Conservation (phyloP, 2,329 filamentous ascomycete genomes). For the Myriosclerotinia duriaeana region DNA sequence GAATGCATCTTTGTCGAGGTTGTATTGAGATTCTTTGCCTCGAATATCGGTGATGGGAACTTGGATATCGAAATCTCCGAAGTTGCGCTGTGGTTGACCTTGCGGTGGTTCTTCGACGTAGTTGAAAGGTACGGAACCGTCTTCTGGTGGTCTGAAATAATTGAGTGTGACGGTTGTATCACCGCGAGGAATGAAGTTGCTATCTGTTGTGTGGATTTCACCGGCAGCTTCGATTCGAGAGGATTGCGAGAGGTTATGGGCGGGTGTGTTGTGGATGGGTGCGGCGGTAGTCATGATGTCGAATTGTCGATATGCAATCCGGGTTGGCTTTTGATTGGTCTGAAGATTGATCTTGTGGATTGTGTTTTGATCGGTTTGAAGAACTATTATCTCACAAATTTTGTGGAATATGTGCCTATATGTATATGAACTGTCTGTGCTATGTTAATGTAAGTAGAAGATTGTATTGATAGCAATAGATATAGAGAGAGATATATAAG, state of each 20-base stretch:
- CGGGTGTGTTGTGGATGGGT: slow-evolving; percentile 43
- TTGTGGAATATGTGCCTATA: background rate
- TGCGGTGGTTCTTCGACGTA: slow-evolving; percentile 49
- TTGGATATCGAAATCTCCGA: slow-evolving; percentile 35
- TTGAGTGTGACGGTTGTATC: slow-evolving; percentile 50
- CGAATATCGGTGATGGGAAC: slow-evolving; percentile 68
- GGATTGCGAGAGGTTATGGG: slow-evolving; percentile 43
- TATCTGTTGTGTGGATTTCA: slow-evolving; percentile 24
- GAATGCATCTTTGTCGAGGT: slow-evolving; percentile 74
- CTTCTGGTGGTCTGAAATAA: slow-evolving; percentile 56
- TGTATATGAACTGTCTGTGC: background rate
- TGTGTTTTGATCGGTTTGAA: slow-evolving; percentile 3
- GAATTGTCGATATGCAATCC: slow-evolving; percentile 2
- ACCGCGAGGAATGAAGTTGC: slow-evolving; percentile 48
- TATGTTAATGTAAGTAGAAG: slow-evolving; percentile 7
- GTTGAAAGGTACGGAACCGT: slow-evolving; percentile 55
- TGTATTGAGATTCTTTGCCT: slow-evolving; percentile 64
- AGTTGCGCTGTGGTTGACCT: slow-evolving; percentile 38
- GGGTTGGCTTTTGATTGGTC: slow-evolving; percentile 10
- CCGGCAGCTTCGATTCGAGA: slow-evolving; percentile 33
- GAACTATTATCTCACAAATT: background rate
- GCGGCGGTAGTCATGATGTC: slow-evolving; percentile 45
- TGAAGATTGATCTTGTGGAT: slow-evolving; percentile 6
- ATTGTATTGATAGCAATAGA: background rate
- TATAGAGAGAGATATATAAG: background rate